Evolutionary conservation across 441 rosid species (phyloP), one percentile per base, ranked within the genome.

Genomic region (Eutrema salsugineum): DNA sequence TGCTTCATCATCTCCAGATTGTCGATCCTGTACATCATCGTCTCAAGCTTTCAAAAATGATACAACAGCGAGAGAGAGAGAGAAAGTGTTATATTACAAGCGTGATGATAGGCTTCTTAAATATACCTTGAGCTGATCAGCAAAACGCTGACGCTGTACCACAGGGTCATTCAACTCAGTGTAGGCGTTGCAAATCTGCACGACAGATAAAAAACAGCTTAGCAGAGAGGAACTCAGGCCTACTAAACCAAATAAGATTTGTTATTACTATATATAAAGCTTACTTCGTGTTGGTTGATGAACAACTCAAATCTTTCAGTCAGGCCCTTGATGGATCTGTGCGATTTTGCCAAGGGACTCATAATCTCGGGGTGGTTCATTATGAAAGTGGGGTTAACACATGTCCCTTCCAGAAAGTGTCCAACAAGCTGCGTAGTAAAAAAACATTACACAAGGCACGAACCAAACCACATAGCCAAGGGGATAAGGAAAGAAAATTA

Each of bases 261-360:
- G 22, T 20, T 20, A 20, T 20, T 20, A 20, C n/a, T 20, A 6
- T 30, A 6, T 35, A 11, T 8, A 35, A 36, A 11, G 12, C 78
- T 35, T 81, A 88, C 97, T 68, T 91, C 97, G 44, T 78, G 97
- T 83, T 88, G 85, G 86, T 92, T 92, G 48, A 87, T 54, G 70
- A 92, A 92, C 63, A 92, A 80, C 73, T 92, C 97, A 57, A 92
- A 92, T 16, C 96, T 87, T 57, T 92, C 93, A 11, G 93, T 91
- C 56, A 90, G 75, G 72, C 86, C 88, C 11, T 80, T 84, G 58
- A 77, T 84, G 2, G 81, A 82, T 83, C 94, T 82, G 57, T 91
- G 97, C 91, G 92, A 90, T 80, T 91, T 91, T 0, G 97, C 96
- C 83, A 91, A 71, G 22, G 96, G 96, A 80, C 97, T 91, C 97